These are phyloP conservation scores for sunflower (Helianthus annuus) DNA, from an alignment of 129 eudicot genomes.

Conservation along the genomic window DNA sequence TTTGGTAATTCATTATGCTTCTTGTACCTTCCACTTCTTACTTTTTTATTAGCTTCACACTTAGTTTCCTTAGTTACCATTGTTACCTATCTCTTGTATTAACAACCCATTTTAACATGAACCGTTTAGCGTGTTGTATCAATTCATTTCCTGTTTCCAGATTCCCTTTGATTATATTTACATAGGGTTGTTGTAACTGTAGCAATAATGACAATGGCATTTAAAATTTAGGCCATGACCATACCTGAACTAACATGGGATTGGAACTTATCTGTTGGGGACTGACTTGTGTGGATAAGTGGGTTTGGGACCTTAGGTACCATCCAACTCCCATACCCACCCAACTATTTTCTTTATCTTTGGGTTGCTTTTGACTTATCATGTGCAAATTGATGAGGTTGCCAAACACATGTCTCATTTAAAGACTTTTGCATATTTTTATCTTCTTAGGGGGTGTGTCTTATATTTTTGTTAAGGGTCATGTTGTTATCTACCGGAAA, in stretches of 20 bases:
- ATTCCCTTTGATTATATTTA: neutral
- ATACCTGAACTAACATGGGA: conserved; percentile 26
- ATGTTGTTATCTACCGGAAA: neutral
- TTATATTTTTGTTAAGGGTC: neutral
- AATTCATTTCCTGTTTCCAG: conserved; percentile 2
- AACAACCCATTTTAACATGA: neutral
- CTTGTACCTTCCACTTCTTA: neutral
- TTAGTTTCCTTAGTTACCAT: neutral
- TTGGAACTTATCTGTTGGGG: conserved; percentile 28
- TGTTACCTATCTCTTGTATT: neutral
- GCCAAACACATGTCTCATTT: conserved; percentile 21
- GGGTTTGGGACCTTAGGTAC: conserved; percentile 7
- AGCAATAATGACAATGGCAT: neutral
- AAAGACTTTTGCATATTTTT: neutral
- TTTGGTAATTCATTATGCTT: conserved; percentile 51
- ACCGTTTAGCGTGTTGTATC: conserved; percentile 20
- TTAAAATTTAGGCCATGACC: conserved; percentile 13
- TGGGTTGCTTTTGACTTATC: conserved; percentile 25
- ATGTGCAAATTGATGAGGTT: conserved; percentile 22
- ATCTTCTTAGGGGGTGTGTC: conserved; percentile 7
- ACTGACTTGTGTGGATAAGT: conserved; percentile 1
- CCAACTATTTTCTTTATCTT: conserved; percentile 16
- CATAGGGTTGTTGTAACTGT: neutral
- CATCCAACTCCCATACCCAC: conserved; percentile 30
- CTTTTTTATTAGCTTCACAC: neutral